Evolutionary conservation across 305 asterid genomes (phyloP).

Genomic region (Fraxinus albicans): DNA sequence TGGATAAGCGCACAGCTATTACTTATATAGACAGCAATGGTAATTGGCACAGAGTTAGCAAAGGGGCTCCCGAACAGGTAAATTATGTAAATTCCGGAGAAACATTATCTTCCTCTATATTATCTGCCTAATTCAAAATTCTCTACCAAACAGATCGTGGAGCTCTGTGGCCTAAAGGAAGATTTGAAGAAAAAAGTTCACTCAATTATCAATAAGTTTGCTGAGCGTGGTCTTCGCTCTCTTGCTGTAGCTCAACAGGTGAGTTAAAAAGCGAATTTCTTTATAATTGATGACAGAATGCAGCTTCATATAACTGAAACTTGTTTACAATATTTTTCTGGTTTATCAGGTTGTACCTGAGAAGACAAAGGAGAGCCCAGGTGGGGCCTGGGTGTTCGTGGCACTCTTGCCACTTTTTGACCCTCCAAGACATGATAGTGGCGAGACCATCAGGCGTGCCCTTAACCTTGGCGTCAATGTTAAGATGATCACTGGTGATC

Average conservation of each 20-base stretch:
- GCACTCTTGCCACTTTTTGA: constrained; percentile 59
- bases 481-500: constrained; percentile 64
- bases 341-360: constrained; percentile 39
- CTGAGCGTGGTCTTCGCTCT: constrained; percentile 59
- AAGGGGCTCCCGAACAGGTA: constrained; percentile 66
- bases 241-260: constrained; percentile 52
- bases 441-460: constrained; percentile 53
- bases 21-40: constrained; percentile 45
- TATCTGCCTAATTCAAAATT: not conserved
- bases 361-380: constrained; percentile 49
- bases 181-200: constrained; percentile 38
- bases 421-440: constrained; percentile 63
- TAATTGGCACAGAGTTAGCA: constrained; percentile 55
- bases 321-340: not conserved
- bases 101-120: not conserved
- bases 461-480: constrained; percentile 54
- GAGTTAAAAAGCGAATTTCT: not conserved
- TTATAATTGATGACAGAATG: not conserved
- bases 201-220: constrained; percentile 49
- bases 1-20: constrained; percentile 55
- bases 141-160: constrained; percentile 30
- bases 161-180: constrained; percentile 36
- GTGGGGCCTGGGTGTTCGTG: constrained; percentile 43
- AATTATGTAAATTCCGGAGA: not conserved
- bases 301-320: not conserved